Base-by-base conservation (phyloP, 306 rosid genomes). In the Astragalus glycyphyllos region DNA sequence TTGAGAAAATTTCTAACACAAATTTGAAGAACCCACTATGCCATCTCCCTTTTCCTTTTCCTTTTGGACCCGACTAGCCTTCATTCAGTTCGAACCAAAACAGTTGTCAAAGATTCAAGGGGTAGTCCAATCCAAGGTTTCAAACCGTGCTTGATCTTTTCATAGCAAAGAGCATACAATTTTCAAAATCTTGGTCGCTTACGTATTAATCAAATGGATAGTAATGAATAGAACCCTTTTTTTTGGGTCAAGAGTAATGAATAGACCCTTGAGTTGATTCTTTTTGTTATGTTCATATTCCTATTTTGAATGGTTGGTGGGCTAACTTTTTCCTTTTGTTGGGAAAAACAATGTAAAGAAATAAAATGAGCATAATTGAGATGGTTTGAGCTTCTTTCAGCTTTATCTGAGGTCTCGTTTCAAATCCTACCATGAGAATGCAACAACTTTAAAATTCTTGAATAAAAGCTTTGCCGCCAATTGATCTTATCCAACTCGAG, bases 241-340 rank as follows among this genome's bases (percentile, higher is more conserved):
- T n/a, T n/a, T n/a, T n/a, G n/a, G n/a, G 68, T 20, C 23, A 20
- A 75, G 57, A 14, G 47, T 23, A 58, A 11, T 68, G 74, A 75
- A 57, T 59, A 48, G 65, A 76, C 81, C 75, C 76, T 68, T 68
- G 40, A 15, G 17, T 60, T 69, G 69, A 69, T 77, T 60, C 58
- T 77, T 69, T 13, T 9, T 69, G 76, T 76, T 68, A 59, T 70
- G 69, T 77, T 69, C 76, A 61, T 51, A 77, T 77, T 77, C 81
- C 65, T 54, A 12, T 65, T 69, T 61, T 61, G 1, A 61, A 69
- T 69, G 81, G 76, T 50, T 69, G 29, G 15, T 17, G 55, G 46
- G 9, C 9, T 34, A 14, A 38, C 61, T 2, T 6, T 53, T 13
- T 20, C 23, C 23, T 2, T 20, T 20, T 20, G 23, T 20, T 20